A percentile compares a stretch with the other conserved stretches of the same genome.
Evolutionary conservation across 129 eudicot species (phyloP).

Genomic region (Flaveria bidentis): DNA sequence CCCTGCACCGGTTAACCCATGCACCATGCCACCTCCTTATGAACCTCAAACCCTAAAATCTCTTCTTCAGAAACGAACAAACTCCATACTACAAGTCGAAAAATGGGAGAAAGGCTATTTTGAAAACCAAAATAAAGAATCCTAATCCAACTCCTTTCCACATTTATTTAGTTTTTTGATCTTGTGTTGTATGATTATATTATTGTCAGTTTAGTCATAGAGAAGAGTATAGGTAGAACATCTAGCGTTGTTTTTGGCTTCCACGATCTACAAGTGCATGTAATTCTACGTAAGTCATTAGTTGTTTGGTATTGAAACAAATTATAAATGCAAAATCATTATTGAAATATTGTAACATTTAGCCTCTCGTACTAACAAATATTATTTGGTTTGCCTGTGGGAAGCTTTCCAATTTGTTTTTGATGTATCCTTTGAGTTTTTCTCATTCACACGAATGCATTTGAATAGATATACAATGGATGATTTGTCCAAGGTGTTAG

Average conservation of each 20-base stretch:
- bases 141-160: conserved; percentile 8
- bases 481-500: too few species aligned
- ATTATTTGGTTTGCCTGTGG: too few species aligned
- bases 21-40: conserved; percentile 75
- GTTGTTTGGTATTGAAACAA: background rate
- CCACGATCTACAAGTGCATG: conserved; percentile 6
- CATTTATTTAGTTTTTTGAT: background rate
- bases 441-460: too few species aligned
- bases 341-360: too few species aligned
- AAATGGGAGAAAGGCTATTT: conserved; percentile 60
- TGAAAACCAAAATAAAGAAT: conserved; percentile 39
- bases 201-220: conserved; percentile 3
- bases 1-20: conserved; percentile 49
- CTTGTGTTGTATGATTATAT: conserved; percentile 34
- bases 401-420: too few species aligned
- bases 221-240: conserved; percentile 24
- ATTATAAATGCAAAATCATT: too few species aligned
- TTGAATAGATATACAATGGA: too few species aligned
- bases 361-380: too few species aligned
- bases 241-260: conserved; percentile 9
- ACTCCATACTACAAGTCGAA: conserved; percentile 54
- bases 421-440: too few species aligned
- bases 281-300: background rate
- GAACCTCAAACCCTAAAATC: conserved; percentile 43
- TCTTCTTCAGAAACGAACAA: conserved; percentile 37